phyloP scores from a whole-genome alignment of 768 basidiomycete species.

The Suillus discolor region DNA sequence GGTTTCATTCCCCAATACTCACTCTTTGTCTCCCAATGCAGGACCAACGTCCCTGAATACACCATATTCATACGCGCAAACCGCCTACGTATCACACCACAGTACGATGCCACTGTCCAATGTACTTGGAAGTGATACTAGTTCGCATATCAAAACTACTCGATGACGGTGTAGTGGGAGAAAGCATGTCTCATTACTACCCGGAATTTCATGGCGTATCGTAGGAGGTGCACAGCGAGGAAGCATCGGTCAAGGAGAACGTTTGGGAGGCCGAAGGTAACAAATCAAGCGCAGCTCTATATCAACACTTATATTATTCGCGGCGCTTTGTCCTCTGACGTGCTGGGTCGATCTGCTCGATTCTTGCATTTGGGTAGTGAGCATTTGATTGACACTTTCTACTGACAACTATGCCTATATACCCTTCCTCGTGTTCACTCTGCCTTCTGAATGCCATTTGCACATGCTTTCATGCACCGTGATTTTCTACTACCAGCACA shows the following conservation, averaged over 20 bases:
- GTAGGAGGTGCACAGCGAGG: neutral
- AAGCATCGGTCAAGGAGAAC: neutral
- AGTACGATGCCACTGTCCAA: too few species aligned
- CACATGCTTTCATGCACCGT: neutral
- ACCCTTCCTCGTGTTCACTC: neutral
- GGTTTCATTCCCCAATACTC: constrained; percentile 11
- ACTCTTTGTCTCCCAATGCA: constrained; percentile 8
- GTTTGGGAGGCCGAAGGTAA: neutral
- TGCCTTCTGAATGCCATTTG: neutral
- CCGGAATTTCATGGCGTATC: neutral
- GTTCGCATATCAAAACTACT: constrained; percentile 16
- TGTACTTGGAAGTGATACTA: constrained; percentile 7
- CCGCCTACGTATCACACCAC: constrained; percentile 22
- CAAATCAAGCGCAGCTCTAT: neutral
- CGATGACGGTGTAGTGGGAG: neutral
- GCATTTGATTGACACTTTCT: neutral
- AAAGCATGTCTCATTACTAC: constrained; percentile 3
- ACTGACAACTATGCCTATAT: neutral
- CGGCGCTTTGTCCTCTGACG: neutral
- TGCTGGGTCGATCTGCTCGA: neutral
- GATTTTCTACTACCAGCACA: neutral
- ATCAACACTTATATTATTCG: neutral
- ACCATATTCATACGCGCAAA: constrained; percentile 25
- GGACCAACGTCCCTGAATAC: constrained; percentile 30
- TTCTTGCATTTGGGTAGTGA: neutral